phyloP scores from a whole-genome alignment of 495 filamentous ascomycete species.

The Thermothielavioides terrestris region DNA sequence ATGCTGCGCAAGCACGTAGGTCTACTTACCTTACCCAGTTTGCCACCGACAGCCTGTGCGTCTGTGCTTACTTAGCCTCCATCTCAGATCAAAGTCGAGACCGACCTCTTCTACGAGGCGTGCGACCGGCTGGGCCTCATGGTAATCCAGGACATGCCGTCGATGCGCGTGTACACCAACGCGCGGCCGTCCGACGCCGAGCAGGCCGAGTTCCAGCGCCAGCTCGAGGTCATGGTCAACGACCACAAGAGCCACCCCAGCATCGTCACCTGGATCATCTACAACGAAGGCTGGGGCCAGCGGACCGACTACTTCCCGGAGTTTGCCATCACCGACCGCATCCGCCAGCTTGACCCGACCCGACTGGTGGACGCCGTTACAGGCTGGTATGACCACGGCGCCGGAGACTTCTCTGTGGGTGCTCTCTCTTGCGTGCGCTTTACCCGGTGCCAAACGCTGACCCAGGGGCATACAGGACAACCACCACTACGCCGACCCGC shows the following conservation, averaged over 20 bases:
- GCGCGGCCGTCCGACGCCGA: constrained; percentile 35
- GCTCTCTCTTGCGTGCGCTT: background rate
- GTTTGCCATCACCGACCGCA: constrained; percentile 42
- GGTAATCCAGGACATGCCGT: constrained; percentile 62
- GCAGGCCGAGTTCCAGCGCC: constrained; percentile 52
- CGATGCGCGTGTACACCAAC: constrained; percentile 34
- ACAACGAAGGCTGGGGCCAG: constrained; percentile 68
- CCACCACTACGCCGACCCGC: constrained; percentile 62
- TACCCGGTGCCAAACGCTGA: background rate
- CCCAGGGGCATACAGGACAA: constrained; percentile 45
- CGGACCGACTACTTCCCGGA: constrained; percentile 43
- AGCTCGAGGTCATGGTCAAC: constrained; percentile 51
- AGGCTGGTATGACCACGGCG: constrained; percentile 55
- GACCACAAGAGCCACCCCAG: constrained; percentile 56
- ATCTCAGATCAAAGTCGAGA: constrained; percentile 60
- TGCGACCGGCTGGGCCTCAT: constrained; percentile 56
- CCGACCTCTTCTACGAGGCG: constrained; percentile 56
- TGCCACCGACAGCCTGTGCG: background rate
- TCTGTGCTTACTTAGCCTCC: background rate
- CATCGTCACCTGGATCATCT: constrained; percentile 52
- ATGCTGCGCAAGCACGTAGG: constrained; percentile 60
- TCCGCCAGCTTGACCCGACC: constrained; percentile 51
- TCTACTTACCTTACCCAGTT: background rate
- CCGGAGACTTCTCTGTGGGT: constrained; percentile 45
- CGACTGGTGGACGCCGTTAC: constrained; percentile 51